Percentiles rank a stretch among this genome's conserved stretches.
phyloP scores from a whole-genome alignment of 495 filamentous ascomycete genomes.

The Tuber umbilicatum region DNA sequence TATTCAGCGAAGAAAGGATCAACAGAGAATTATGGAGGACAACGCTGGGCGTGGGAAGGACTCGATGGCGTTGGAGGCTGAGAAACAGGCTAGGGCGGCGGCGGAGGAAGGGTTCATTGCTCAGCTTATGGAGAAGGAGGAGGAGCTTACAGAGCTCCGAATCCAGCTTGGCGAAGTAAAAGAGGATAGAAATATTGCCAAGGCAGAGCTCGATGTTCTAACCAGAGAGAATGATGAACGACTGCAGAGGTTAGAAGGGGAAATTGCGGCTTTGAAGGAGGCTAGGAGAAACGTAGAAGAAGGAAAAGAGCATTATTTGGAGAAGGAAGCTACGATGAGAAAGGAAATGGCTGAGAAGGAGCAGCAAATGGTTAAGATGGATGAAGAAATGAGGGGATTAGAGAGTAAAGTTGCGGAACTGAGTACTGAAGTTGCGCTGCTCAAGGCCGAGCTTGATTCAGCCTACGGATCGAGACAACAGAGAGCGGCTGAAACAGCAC shows the following conservation, averaged over 20 bases:
- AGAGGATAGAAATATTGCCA: slow-evolving; percentile 44
- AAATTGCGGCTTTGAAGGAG: slow-evolving; percentile 26
- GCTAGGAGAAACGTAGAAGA: slow-evolving; percentile 25
- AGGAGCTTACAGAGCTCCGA: slow-evolving; percentile 50
- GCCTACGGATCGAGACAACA: slow-evolving; percentile 76
- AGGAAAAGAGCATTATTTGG: slow-evolving; percentile 8
- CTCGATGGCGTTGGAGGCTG: slow-evolving; percentile 43
- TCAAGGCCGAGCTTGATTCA: slow-evolving; percentile 88
- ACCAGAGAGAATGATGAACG: slow-evolving; percentile 24
- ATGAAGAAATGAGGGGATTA: slow-evolving; percentile 63
- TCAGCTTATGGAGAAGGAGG: slow-evolving; percentile 43
- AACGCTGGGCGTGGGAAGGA: slow-evolving; percentile 29
- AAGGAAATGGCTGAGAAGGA: slow-evolving; percentile 44
- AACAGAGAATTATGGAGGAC: slow-evolving; percentile 41
- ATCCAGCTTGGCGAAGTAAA: slow-evolving; percentile 47
- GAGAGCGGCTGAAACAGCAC: slow-evolving; percentile 68
- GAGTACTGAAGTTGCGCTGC: slow-evolving; percentile 85
- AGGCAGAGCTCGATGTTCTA: slow-evolving; percentile 32
- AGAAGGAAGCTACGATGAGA: slow-evolving; percentile 25
- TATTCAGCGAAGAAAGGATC: slow-evolving; percentile 45
- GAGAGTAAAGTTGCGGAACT: slow-evolving; percentile 77
- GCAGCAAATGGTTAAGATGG: slow-evolving; percentile 49
- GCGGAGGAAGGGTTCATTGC: slow-evolving; percentile 50
- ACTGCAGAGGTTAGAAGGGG: slow-evolving; percentile 30
- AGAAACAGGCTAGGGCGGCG: slow-evolving; percentile 56